A percentile compares a stretch with the other conserved stretches of the same genome.
Evolutionary conservation across 2,329 filamentous ascomycete species (phyloP).

Genomic region (Curvularia sp.): DNA sequence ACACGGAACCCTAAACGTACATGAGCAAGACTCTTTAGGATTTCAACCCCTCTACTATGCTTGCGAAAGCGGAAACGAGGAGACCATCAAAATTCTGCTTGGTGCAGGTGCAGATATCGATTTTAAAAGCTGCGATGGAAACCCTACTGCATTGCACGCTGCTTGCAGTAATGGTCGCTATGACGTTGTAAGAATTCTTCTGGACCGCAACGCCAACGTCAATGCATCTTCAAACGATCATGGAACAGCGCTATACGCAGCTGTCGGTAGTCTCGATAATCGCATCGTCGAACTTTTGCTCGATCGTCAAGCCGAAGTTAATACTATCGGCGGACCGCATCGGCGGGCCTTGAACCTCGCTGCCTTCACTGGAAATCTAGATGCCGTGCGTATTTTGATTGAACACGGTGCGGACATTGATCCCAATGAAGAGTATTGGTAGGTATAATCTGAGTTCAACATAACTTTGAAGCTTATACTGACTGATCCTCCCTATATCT

Average conservation of each 20-base stretch:
- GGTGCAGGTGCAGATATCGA: conserved; percentile 27
- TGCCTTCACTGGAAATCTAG: conserved; percentile 26
- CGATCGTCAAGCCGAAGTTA: conserved; percentile 23
- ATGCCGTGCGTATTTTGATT: conserved; percentile 26
- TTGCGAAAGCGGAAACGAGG: conserved; percentile 24
- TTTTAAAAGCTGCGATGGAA: conserved; percentile 8
- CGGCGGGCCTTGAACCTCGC: conserved; percentile 29
- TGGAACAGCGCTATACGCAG: conserved; percentile 29
- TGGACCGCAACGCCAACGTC: conserved; percentile 24
- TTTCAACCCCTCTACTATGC: conserved; percentile 33
- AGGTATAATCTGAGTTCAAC: neutral
- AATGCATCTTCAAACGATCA: conserved; percentile 17
- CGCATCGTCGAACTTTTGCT: conserved; percentile 23
- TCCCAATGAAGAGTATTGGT: conserved; percentile 30
- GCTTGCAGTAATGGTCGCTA: conserved; percentile 23
- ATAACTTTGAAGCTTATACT: neutral
- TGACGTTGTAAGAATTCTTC: conserved; percentile 25
- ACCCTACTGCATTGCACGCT: conserved; percentile 22
- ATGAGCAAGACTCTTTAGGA: conserved; percentile 28
- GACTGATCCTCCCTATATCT: conserved; percentile 5
- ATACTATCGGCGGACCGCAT: conserved; percentile 19
- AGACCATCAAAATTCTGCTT: conserved; percentile 26
- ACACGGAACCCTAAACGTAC: conserved; percentile 18
- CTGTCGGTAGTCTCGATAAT: conserved; percentile 19
- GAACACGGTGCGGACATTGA: conserved; percentile 28